phyloP scores from a whole-genome alignment of 441 rosid genomes.

The Erodium chrysanthum region DNA sequence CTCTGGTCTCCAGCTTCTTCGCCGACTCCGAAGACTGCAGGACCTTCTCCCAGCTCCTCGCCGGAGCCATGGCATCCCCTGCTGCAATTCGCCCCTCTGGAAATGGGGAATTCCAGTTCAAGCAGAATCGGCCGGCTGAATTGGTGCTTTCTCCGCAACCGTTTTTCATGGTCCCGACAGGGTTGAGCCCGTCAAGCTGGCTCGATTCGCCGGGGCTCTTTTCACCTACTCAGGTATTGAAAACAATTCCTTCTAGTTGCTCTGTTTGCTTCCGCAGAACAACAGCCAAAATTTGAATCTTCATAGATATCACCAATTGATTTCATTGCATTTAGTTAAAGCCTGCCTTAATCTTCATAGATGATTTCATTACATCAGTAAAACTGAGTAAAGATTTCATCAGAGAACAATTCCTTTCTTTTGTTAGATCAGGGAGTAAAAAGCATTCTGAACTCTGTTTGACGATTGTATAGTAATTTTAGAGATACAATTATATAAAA shows the following conservation, averaged over 20 bases:
- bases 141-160: conserved; percentile 43
- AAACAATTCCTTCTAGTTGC: not conserved
- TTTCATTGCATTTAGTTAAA: no score
- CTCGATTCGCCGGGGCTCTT: conserved; percentile 63
- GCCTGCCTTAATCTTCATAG: not conserved
- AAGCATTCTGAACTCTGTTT: not conserved
- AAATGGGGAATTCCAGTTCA: conserved; percentile 41
- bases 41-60: conserved; percentile 82
- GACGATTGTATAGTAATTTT: no score
- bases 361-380: no score
- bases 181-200: conserved; percentile 43
- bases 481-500: not conserved
- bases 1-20: conserved; percentile 65
- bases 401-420: not conserved
- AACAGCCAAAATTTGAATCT: not conserved
- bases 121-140: conserved; percentile 40
- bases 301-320: not conserved
- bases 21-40: conserved; percentile 61
- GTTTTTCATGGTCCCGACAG: conserved; percentile 44
- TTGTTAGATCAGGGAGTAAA: not conserved
- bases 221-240: conserved; percentile 50
- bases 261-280: not conserved
- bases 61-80: conserved; percentile 70
- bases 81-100: conserved; percentile 21
- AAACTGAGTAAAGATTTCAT: not conserved